These are phyloP conservation scores for Silene coronaria DNA, from an alignment of 179 eudicot genomes.

Conservation along the genomic window DNA sequence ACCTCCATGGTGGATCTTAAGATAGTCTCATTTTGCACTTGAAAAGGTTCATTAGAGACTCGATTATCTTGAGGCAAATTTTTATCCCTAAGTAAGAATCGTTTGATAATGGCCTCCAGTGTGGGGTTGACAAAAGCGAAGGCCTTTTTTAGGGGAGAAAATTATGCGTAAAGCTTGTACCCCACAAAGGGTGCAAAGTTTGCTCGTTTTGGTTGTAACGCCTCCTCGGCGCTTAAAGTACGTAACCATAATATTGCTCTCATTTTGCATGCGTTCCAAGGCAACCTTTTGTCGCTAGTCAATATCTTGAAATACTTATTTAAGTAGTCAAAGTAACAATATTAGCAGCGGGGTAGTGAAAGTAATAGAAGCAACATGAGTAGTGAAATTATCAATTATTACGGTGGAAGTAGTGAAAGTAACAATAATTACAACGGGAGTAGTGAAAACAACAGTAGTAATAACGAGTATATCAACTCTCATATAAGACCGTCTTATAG, in stretches of 20 bases:
- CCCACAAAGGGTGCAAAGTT: slow-evolving; percentile 37
- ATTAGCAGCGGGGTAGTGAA: no score
- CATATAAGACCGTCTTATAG: no score
- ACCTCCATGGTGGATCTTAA: slow-evolving; percentile 17
- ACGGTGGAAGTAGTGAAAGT: no score
- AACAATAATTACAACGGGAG: no score
- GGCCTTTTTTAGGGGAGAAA: slow-evolving; percentile 36
- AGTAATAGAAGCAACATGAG: no score
- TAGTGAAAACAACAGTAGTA: no score
- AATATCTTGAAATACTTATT: no score
- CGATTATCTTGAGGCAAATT: background rate
- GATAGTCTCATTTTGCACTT: background rate
- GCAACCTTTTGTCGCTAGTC: slow-evolving; percentile 34
- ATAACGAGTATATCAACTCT: no score
- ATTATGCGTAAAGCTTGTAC: slow-evolving; percentile 30
- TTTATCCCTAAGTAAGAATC: slow-evolving; percentile 15
- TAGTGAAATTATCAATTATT: no score
- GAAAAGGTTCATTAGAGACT: background rate
- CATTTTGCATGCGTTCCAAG: slow-evolving; percentile 32
- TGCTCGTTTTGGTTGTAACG: slow-evolving; percentile 39
- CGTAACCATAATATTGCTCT: slow-evolving; percentile 36
- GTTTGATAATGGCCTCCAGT: slow-evolving; percentile 23
- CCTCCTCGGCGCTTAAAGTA: slow-evolving; percentile 43
- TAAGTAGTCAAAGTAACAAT: no score
- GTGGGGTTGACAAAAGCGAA: slow-evolving; percentile 43